phyloP scores from a whole-genome alignment of 345 rosid species.

The Geranium rotundifolium region DNA sequence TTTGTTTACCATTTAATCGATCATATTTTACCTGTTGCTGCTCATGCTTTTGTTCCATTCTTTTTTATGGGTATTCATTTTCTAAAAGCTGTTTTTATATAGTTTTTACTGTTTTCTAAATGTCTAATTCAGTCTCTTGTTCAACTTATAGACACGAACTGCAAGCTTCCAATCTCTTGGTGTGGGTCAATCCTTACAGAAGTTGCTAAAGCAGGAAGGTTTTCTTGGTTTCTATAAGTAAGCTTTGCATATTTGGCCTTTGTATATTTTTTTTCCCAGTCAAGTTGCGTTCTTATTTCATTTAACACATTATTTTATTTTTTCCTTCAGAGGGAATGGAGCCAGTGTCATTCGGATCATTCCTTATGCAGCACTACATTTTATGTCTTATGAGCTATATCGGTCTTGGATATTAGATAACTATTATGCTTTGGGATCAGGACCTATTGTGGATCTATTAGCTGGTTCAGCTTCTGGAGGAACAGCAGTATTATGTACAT shows the following conservation, averaged over 20 bases:
- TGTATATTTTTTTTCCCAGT: background rate
- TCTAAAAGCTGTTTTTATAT: background rate
- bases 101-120: background rate
- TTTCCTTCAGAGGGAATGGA: constrained; percentile 71
- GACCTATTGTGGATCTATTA: constrained; percentile 79
- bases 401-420: constrained; percentile 80
- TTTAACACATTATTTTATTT: constrained; percentile 4
- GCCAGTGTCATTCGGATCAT: constrained; percentile 89
- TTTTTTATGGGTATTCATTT: background rate
- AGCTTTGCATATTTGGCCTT: constrained; percentile 13
- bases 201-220: constrained; percentile 73
- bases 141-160: constrained; percentile 58
- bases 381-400: constrained; percentile 89
- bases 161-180: constrained; percentile 72
- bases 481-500: constrained; percentile 91
- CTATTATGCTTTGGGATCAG: constrained; percentile 58
- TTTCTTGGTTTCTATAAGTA: constrained; percentile 78
- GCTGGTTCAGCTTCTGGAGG: constrained; percentile 98
- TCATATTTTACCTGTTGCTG: too few relatives aligned
- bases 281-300: constrained; percentile 7
- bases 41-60: too few relatives aligned
- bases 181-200: constrained; percentile 56
- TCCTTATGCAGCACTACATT: constrained; percentile 94
- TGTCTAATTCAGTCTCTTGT: constrained; percentile 3
- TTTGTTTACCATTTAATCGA: too few relatives aligned